A percentile compares a stretch with the other conserved stretches of the same genome.
Evolutionary conservation across 2,329 filamentous ascomycete species (phyloP).

Genomic region (Ophiostoma pallidulum): DNA sequence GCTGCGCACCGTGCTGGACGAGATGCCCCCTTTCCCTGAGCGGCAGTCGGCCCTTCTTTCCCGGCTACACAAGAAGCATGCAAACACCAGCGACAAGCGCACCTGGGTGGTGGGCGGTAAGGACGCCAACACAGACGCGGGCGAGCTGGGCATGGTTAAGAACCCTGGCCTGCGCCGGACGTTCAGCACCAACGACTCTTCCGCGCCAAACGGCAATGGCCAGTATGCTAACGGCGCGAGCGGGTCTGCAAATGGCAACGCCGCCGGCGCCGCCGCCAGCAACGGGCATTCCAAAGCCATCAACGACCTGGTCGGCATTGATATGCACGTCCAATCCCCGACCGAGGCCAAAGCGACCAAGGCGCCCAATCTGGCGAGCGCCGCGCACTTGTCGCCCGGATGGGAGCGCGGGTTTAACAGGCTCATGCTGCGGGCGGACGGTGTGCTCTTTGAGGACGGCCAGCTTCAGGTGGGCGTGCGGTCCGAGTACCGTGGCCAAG

Average conservation of each 20-base stretch:
- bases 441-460: slow-evolving; percentile 86
- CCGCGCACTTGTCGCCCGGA: slow-evolving; percentile 83
- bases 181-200: slow-evolving; percentile 53
- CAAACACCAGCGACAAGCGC: slow-evolving; percentile 83
- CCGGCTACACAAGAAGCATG: slow-evolving; percentile 87
- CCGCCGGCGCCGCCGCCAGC: background rate
- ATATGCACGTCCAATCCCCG: slow-evolving; percentile 56
- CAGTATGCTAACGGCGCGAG: slow-evolving; percentile 32
- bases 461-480: slow-evolving; percentile 88
- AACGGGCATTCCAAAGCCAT: slow-evolving; percentile 32
- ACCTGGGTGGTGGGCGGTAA: slow-evolving; percentile 98
- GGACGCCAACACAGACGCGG: slow-evolving; percentile 75
- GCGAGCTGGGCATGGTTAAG: slow-evolving; percentile 72
- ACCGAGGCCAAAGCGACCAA: slow-evolving; percentile 50
- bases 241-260: slow-evolving; percentile 34
- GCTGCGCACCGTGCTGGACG: slow-evolving; percentile 86
- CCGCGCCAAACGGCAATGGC: slow-evolving; percentile 37
- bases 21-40: slow-evolving; percentile 98
- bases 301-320: slow-evolving; percentile 70
- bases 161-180: slow-evolving; percentile 76
- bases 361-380: slow-evolving; percentile 78
- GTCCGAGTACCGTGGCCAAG: slow-evolving; percentile 89
- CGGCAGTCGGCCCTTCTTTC: slow-evolving; percentile 85
- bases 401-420: slow-evolving; percentile 89
- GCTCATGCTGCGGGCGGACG: slow-evolving; percentile 69